Percentiles rank a stretch among this genome's conserved stretches.
Evolutionary conservation across 2,329 filamentous ascomycete species (phyloP).

Genomic region (Chaetomiaceae sp.): DNA sequence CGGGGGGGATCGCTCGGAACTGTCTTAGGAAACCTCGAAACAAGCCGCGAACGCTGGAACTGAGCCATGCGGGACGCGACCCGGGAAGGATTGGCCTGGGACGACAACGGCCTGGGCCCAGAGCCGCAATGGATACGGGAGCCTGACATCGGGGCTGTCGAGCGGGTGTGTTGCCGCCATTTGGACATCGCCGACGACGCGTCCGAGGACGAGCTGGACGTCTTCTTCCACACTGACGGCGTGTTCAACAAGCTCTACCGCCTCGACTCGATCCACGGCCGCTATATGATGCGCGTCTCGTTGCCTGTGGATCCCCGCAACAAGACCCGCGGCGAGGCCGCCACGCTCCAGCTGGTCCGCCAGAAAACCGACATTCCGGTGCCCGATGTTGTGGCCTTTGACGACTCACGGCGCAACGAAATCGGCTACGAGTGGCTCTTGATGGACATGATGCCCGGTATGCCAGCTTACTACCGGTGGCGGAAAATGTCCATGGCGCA

Average conservation of each 20-base stretch:
- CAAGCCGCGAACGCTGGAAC: background rate
- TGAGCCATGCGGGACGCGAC: constrained; percentile 18
- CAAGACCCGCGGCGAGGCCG: constrained; percentile 33
- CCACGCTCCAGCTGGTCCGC: constrained; percentile 33
- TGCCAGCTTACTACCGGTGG: constrained; percentile 28
- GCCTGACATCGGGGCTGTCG: constrained; percentile 27
- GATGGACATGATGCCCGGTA: constrained; percentile 32
- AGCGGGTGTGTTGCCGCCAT: constrained; percentile 25
- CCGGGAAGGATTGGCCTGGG: constrained; percentile 26
- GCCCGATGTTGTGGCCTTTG: constrained; percentile 32
- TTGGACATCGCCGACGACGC: constrained; percentile 18
- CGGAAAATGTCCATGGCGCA: constrained; percentile 31
- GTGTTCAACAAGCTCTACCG: constrained; percentile 33
- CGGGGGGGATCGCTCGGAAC: background rate
- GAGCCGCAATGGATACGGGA: constrained; percentile 28
- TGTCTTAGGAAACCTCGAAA: background rate
- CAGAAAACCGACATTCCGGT: constrained; percentile 33
- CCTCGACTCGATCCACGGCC: constrained; percentile 15
- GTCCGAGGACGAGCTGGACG: constrained; percentile 20
- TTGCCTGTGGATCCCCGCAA: constrained; percentile 29
- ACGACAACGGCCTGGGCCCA: constrained; percentile 22
- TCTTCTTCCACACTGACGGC: constrained; percentile 28
- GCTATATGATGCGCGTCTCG: constrained; percentile 27
- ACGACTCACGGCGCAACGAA: constrained; percentile 30
- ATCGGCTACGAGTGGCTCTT: constrained; percentile 40